Evolutionary conservation across 345 rosid species (phyloP).

Genomic region (Citrus mangshanensis): DNA sequence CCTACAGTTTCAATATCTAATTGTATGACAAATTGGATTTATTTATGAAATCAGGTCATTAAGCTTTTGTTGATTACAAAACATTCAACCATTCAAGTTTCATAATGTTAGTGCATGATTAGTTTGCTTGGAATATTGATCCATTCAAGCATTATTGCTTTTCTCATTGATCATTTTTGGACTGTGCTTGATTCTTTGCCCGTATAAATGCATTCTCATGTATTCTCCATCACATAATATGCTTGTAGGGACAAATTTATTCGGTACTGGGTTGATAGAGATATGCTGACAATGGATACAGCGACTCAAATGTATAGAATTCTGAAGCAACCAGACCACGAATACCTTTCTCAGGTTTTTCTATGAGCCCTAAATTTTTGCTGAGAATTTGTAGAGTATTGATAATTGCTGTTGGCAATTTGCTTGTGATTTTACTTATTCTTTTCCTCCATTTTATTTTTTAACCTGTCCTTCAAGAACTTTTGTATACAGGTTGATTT

Average conservation of each 20-base stretch:
- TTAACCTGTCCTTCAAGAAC: neutral
- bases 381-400: neutral
- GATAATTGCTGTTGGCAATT: neutral
- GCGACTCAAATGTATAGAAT: conserved; percentile 63
- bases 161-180: neutral
- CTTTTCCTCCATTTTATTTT: conserved; percentile 5
- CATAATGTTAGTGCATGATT: neutral
- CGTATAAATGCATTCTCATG: neutral
- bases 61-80: neutral
- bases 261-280: conserved; percentile 69
- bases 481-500: neutral
- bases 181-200: neutral
- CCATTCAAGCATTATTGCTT: neutral
- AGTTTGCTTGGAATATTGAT: conserved; percentile 1
- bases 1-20: too few relatives aligned
- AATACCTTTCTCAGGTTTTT: conserved; percentile 74
- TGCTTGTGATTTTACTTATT: neutral
- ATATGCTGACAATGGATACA: conserved; percentile 67
- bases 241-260: conserved; percentile 62
- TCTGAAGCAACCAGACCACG: conserved; percentile 64
- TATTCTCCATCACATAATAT: conserved; percentile 11
- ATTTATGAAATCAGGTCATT: neutral
- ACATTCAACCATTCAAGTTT: neutral
- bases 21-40: too few relatives aligned
- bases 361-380: neutral